phyloP scores from a whole-genome alignment of 2,329 filamentous ascomycete species.

The Penicillium sp. region DNA sequence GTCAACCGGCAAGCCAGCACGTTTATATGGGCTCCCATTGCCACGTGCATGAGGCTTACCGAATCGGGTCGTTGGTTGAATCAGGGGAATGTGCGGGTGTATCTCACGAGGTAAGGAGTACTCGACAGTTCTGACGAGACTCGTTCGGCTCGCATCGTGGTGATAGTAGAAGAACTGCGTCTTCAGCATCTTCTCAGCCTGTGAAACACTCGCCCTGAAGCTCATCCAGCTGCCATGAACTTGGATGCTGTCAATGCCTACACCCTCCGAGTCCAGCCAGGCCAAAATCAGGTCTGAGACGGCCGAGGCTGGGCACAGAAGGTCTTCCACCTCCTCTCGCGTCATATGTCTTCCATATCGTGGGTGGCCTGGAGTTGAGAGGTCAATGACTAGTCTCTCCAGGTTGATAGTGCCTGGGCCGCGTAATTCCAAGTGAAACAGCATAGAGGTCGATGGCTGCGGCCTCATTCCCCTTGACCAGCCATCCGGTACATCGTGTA shows the following conservation, averaged over 20 bases:
- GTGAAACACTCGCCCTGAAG: slow-evolving; percentile 44
- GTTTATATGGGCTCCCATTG: slow-evolving; percentile 21
- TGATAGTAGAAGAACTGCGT: slow-evolving; percentile 62
- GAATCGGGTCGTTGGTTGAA: slow-evolving; percentile 68
- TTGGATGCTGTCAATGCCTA: slow-evolving; percentile 50
- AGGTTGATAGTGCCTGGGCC: slow-evolving; percentile 55
- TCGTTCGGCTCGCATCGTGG: slow-evolving; percentile 44
- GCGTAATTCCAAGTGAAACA: slow-evolving; percentile 53
- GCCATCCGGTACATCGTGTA: slow-evolving; percentile 34
- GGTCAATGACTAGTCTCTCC: slow-evolving; percentile 61
- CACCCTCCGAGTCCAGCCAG: slow-evolving; percentile 58
- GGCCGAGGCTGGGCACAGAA: slow-evolving; percentile 55
- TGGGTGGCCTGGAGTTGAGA: slow-evolving; percentile 62
- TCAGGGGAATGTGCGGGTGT: slow-evolving; percentile 59
- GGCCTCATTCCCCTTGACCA: slow-evolving; percentile 36
- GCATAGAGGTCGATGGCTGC: slow-evolving; percentile 44
- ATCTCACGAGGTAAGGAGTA: slow-evolving; percentile 65
- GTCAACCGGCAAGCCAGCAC: slow-evolving; percentile 26
- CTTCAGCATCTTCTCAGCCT: slow-evolving; percentile 59
- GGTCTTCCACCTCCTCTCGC: slow-evolving; percentile 58
- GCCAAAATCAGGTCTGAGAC: slow-evolving; percentile 53
- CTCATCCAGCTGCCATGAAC: slow-evolving; percentile 64
- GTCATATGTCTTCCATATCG: slow-evolving; percentile 65
- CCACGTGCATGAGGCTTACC: slow-evolving; percentile 51
- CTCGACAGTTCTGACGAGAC: slow-evolving; percentile 56